Conservation (phyloP, 441 rosid species). For the Gossypium gossypioides region DNA sequence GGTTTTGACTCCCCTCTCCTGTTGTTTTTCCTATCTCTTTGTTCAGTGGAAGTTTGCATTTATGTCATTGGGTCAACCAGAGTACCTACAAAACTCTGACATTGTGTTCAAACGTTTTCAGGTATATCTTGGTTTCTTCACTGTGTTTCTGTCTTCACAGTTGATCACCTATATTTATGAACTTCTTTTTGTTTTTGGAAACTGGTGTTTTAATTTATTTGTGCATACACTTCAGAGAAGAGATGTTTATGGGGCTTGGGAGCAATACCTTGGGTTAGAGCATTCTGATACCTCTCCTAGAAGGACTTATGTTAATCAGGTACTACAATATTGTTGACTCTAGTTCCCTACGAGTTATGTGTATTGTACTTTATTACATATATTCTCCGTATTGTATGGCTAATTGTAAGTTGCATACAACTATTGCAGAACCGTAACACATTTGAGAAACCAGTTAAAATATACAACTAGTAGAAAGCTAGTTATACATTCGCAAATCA, state of each 20-base stretch:
- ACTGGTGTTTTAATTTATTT: conserved; percentile 3
- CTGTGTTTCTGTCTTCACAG: neutral
- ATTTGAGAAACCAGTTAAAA: conserved; percentile 79
- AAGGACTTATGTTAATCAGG: conserved; percentile 87
- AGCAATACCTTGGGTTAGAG: conserved; percentile 92
- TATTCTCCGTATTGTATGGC: neutral
- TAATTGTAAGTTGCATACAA: conserved; percentile 6
- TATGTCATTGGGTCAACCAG: conserved; percentile 78
- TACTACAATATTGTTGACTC: conserved; percentile 9
- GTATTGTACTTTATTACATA: neutral
- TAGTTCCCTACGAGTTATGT: neutral
- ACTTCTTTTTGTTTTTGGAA: neutral
- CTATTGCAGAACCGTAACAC: conserved; percentile 72
- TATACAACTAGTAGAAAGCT: conserved; percentile 60
- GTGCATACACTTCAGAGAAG: conserved; percentile 40
- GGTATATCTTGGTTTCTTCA: conserved; percentile 31
- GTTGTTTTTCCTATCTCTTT: neutral
- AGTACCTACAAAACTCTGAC: conserved; percentile 71
- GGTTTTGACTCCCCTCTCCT: conserved; percentile 3
- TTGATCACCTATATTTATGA: neutral
- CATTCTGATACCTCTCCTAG: conserved; percentile 73
- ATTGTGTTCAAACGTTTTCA: conserved; percentile 68
- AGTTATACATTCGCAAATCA: conserved; percentile 20
- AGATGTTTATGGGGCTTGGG: conserved; percentile 90
- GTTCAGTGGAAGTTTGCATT: conserved; percentile 88